A percentile compares a stretch with the other conserved stretches of the same genome.
These are phyloP conservation scores for Actinomortierella wolfii DNA, from an alignment of 371 early-diverging fungal genomes.

Conservation along the genomic window DNA sequence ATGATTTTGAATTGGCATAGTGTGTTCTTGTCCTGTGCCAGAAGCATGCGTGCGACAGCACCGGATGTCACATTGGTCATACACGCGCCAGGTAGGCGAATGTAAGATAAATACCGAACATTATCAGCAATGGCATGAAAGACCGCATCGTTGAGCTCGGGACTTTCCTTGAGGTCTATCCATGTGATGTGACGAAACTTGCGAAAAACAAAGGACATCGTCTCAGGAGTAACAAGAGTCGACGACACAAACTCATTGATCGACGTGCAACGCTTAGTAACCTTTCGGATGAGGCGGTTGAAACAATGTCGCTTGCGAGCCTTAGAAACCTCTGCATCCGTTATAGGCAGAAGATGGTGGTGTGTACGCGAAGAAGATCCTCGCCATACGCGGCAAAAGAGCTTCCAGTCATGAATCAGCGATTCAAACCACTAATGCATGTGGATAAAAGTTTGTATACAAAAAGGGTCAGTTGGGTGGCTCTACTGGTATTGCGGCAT, in stretches of 20 bases:
- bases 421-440: slow-evolving; percentile 25
- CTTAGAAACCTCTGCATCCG: slow-evolving; percentile 11
- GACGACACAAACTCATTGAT: slow-evolving; percentile 29
- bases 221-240: slow-evolving; percentile 15
- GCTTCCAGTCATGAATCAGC: slow-evolving; percentile 31
- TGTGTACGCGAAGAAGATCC: slow-evolving; percentile 1
- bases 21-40: slow-evolving; percentile 23
- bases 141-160: slow-evolving; percentile 21
- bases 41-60: slow-evolving; percentile 22
- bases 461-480: no score
- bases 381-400: slow-evolving; percentile 28
- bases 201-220: slow-evolving; percentile 28
- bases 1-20: slow-evolving; percentile 38
- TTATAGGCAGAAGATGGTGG: no score
- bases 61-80: slow-evolving; percentile 17
- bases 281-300: slow-evolving; percentile 32
- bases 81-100: slow-evolving; percentile 25
- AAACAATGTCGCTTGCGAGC: slow-evolving; percentile 29
- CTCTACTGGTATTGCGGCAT: no score
- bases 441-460: background rate
- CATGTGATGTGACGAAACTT: slow-evolving; percentile 27
- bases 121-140: slow-evolving; percentile 23
- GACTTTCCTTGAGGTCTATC: slow-evolving; percentile 33
- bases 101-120: slow-evolving; percentile 20
- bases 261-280: slow-evolving; percentile 16